These are phyloP conservation scores for Annulohypoxylon bovei DNA, from an alignment of 495 filamentous ascomycete genomes.

Conservation along the genomic window DNA sequence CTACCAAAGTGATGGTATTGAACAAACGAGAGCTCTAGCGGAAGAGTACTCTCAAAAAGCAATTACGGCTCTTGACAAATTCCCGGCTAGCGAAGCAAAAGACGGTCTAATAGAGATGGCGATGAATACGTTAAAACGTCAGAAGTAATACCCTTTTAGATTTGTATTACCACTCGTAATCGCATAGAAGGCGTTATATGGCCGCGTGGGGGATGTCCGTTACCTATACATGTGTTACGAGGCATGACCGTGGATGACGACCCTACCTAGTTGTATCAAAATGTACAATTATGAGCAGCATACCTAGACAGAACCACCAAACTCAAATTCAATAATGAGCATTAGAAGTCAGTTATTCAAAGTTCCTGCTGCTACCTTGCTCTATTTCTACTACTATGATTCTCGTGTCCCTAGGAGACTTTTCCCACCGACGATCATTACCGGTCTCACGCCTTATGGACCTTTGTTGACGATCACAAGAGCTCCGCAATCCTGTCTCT, in stretches of 20 bases:
- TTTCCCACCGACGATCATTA: constrained; percentile 23
- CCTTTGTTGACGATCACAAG: not conserved
- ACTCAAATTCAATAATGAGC: constrained; percentile 26
- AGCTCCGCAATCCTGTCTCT: not conserved
- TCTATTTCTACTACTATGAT: not conserved
- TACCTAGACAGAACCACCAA: constrained; percentile 39
- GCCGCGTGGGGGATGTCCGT: not conserved
- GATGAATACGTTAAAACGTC: constrained; percentile 85
- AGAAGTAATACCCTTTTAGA: constrained; percentile 68
- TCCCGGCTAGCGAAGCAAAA: constrained; percentile 94
- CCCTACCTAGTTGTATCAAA: constrained; percentile 17
- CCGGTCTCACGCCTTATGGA: not conserved
- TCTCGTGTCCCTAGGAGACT: not conserved
- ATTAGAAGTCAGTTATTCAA: constrained; percentile 5
- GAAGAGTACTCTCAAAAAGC: constrained; percentile 91
- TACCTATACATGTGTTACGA: constrained; percentile 18
- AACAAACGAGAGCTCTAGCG: constrained; percentile 87
- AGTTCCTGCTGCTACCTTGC: not conserved
- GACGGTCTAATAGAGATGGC: constrained; percentile 92
- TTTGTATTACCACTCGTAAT: constrained; percentile 25
- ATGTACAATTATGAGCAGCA: constrained; percentile 33
- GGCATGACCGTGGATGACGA: not conserved
- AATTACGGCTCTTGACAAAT: constrained; percentile 78
- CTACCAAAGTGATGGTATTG: constrained; percentile 81
- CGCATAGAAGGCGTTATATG: constrained; percentile 4